Evolutionary conservation across 805 yeast species (phyloP).

Genomic region (Yamadazyma nakazawae): DNA sequence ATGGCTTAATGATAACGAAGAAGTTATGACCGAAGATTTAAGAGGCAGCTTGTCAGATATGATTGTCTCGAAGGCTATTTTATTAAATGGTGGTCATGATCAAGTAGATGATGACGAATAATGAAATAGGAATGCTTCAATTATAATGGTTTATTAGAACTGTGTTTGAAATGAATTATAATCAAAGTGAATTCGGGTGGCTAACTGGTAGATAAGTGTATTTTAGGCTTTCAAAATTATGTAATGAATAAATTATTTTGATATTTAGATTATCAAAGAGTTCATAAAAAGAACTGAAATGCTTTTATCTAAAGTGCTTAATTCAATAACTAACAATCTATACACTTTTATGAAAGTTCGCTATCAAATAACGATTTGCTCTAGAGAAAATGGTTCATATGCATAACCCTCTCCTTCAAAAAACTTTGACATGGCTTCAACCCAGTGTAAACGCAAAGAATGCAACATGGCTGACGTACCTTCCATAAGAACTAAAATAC

Average conservation of each 20-base stretch:
- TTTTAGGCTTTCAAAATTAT: too few relatives aligned
- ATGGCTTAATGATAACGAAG: constrained; percentile 30
- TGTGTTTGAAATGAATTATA: too few relatives aligned
- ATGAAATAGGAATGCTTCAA: background rate
- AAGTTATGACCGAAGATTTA: constrained; percentile 20
- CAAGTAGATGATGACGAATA: constrained; percentile 7
- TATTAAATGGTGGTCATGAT: constrained; percentile 24
- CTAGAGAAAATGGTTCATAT: constrained; percentile 61
- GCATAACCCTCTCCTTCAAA: constrained; percentile 74
- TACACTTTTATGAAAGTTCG: background rate
- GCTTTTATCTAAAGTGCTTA: background rate
- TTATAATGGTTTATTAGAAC: too few relatives aligned
- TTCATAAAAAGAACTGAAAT: too few relatives aligned
- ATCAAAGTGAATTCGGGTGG: too few relatives aligned
- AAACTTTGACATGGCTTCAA: constrained; percentile 76
- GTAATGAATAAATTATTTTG: too few relatives aligned
- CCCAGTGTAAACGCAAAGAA: constrained; percentile 76
- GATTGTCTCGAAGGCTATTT: constrained; percentile 31
- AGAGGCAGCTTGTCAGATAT: constrained; percentile 27
- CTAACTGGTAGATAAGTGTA: background rate
- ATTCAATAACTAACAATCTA: background rate
- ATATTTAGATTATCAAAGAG: too few relatives aligned
- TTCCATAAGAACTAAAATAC: constrained; percentile 72
- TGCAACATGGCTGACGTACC: constrained; percentile 86
- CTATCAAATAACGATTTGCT: constrained; percentile 6